Evolutionary conservation across 169 alveolate species (phyloP), one percentile per base, ranked within the genome.

Genomic region (Plasmodium vivax): DNA sequence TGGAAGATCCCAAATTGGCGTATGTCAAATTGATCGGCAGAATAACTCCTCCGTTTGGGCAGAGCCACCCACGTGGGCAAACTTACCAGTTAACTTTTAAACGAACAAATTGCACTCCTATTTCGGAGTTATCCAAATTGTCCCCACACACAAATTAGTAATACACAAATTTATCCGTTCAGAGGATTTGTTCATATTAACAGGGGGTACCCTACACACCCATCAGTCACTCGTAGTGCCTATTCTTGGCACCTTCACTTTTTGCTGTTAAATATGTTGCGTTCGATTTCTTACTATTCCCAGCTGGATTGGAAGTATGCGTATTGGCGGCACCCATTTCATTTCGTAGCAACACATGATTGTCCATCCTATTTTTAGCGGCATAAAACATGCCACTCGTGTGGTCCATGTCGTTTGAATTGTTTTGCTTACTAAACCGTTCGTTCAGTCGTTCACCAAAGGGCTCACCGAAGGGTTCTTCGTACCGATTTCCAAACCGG

Each of bases 341-440:
- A 68, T 68, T 84, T 84, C 83, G 82, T 68, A 43, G 23, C 54
- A 62, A 1, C 30, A 19, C 23, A 68, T 68, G 9, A 41, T 68
- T 84, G 51, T 68, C 32, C 71, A 72, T 27, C 68, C 36, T 84
- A 19, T 84, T 80, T 62, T 84, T 84, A 7, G 72, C 19, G 0
- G 92, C 30, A 41, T 38, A 68, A 38, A 38, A 43, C 41, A 12
- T 58, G 51, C 34, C 80, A 38, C 34, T 84, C 82, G 73, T 83
- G 27, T 83, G 19, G 56, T 54, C 80, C 51, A 47, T 36, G 68
- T 84, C 83, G 43, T 56, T 84, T 23, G 92, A 84, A 41, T 84
- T 68, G 54, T 23, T 84, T 84, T 82, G 10, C 54, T 71, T 84
- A 84, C 75, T 58, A 84, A 36, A 84, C 14, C 56, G 71, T 47